Evolutionary conservation across 306 rosid species (phyloP).

Genomic region (Datisca glomerata): DNA sequence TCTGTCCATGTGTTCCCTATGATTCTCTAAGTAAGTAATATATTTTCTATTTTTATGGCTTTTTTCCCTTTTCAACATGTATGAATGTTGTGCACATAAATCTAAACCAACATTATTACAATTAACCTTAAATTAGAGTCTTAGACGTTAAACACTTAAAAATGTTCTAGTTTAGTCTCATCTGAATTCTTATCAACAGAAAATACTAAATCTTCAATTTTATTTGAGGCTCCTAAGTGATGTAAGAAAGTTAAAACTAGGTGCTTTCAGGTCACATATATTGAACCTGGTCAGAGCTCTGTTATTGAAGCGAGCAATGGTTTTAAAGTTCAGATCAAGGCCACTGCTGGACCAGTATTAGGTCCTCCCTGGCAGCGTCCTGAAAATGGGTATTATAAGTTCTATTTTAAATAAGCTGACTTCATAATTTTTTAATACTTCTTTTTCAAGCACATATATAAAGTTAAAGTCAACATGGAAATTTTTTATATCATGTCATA

Average conservation of each 20-base stretch:
- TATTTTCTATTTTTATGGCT: too few relatives aligned
- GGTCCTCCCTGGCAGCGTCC: constrained; percentile 99
- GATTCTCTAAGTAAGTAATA: too few relatives aligned
- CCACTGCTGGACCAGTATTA: constrained; percentile 86
- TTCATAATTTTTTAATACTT: too few relatives aligned
- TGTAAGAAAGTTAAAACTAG: constrained; percentile 1
- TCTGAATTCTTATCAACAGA: neutral
- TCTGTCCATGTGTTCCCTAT: too few relatives aligned
- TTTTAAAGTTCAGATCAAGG: constrained; percentile 43
- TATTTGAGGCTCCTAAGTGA: neutral
- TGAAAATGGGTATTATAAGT: constrained; percentile 88
- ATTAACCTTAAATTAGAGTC: too few relatives aligned
- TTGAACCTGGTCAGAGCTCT: constrained; percentile 81
- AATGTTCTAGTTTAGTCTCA: neutral
- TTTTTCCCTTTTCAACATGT: too few relatives aligned
- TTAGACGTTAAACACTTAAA: too few relatives aligned
- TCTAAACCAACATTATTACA: too few relatives aligned
- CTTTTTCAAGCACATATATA: too few relatives aligned
- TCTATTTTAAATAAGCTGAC: too few relatives aligned
- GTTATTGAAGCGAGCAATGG: constrained; percentile 54
- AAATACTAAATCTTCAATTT: neutral
- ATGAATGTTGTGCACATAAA: too few relatives aligned
- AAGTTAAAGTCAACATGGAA: neutral
- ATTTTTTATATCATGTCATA: constrained; percentile 1
- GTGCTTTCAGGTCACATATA: constrained; percentile 52